A percentile compares a stretch with the other conserved stretches of the same genome.
Conservation (phyloP, 371 early-diverging fungal genomes). For the Haplosporangium sp. region DNA sequence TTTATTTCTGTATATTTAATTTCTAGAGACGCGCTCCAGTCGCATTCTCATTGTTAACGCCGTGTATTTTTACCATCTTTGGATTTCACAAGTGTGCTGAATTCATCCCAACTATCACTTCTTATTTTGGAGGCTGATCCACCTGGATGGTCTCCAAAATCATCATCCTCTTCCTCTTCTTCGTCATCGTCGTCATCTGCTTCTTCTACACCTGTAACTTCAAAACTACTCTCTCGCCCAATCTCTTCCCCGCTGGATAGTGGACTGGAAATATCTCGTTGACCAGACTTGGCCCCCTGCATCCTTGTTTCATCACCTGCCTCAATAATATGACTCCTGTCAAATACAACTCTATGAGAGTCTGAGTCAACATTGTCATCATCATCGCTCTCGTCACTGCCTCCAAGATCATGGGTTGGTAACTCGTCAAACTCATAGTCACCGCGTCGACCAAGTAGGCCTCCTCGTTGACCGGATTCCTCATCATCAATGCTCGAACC, state of each 20-base stretch:
- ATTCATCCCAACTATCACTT: constrained; percentile 49
- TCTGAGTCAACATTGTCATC: constrained; percentile 52
- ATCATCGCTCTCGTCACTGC: constrained; percentile 52
- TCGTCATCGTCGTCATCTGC: constrained; percentile 57
- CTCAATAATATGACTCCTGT: constrained; percentile 25
- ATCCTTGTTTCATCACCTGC: constrained; percentile 23
- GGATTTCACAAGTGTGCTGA: constrained; percentile 38
- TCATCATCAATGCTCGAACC: constrained; percentile 34
- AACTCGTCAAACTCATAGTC: constrained; percentile 53
- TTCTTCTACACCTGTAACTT: constrained; percentile 53
- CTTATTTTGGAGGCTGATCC: constrained; percentile 51
- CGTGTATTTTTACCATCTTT: constrained; percentile 43
- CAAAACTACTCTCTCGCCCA: constrained; percentile 58
- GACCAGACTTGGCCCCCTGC: constrained; percentile 33
- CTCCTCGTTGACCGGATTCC: constrained; percentile 50
- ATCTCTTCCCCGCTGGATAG: constrained; percentile 53
- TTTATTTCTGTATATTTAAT: too few relatives aligned
- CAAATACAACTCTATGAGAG: constrained; percentile 21
- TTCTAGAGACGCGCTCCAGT: background rate
- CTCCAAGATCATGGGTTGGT: constrained; percentile 51
- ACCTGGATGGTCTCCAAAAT: constrained; percentile 55
- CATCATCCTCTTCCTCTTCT: constrained; percentile 53
- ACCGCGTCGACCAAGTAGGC: constrained; percentile 49
- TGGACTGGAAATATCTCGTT: constrained; percentile 21
- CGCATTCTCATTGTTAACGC: constrained; percentile 7